Evolutionary conservation across 2,329 filamentous ascomycete species (phyloP), one percentile per base, ranked within the genome.

Genomic region (Bipolaris sorokiniana): DNA sequence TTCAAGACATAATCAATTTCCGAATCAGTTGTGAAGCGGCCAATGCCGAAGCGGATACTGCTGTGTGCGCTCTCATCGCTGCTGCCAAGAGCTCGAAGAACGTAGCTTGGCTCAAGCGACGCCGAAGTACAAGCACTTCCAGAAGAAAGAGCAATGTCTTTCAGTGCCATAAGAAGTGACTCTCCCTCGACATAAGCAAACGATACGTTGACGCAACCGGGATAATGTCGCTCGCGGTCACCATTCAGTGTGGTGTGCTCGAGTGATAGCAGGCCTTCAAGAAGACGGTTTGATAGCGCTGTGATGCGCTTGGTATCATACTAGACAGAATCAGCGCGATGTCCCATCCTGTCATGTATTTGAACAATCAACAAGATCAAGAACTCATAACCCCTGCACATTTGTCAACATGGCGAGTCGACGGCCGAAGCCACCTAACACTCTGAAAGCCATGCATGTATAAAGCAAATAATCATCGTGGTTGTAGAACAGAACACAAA

Each of bases 171-270:
- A 62, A 99, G 84, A 1, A 99, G 88, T 2, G 95, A 98, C 79
- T 99, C 95, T 66, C 95, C 95, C 79, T 99, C 95, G 4, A 99
- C 92, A 71, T 99, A 99, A 33, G 95, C 94, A 73, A 99, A 99
- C 0, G 95, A 99, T 10, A 99, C 90, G 77, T 99, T 99, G 60
- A 99, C 94, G 69, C 95, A 99, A 62, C 95, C 95, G 1, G 95
- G 92, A 76, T 99, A 99, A 77, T 96, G 96, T 50, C 86, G 84
- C 4, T 89, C 79, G 1, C 88, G 84, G 67, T 95, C 92, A 48
- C 95, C 95, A 71, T 99, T 99, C 68, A 97, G 88, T 7, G 84
- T 86, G 2, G 95, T 97, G 79, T 99, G 95, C 76, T 98, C 95
- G 81, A 99, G 86, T 5, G 91, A 79, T 18, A 99, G 82, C 3